Evolutionary conservation across 2,329 filamentous ascomycete genomes (phyloP).

Genomic region (Claviceps cyperi): DNA sequence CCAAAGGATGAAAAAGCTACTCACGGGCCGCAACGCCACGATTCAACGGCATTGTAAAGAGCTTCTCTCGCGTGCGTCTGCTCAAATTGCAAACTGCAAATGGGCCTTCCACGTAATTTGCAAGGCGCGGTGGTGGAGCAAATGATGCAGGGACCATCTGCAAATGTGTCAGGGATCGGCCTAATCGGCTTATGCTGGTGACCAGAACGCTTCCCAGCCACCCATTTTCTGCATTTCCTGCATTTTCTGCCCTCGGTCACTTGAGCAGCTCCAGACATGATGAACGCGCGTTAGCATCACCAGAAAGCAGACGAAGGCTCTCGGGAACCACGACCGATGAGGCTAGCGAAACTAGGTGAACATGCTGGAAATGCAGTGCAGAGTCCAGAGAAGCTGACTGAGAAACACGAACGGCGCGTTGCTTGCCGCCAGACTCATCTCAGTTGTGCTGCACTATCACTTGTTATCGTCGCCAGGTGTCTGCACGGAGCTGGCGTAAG

Average conservation of each 20-base stretch:
- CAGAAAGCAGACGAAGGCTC: background rate
- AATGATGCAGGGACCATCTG: background rate
- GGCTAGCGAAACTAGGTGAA: background rate
- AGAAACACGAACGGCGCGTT: no score
- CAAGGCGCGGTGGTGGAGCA: no score
- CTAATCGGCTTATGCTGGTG: background rate
- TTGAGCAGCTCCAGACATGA: background rate
- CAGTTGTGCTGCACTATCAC: slow-evolving; percentile 9
- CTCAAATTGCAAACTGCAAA: background rate
- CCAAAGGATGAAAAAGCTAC: background rate
- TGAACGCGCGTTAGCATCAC: slow-evolving; percentile 1
- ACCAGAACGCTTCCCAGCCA: background rate
- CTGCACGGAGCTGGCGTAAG: slow-evolving; percentile 10
- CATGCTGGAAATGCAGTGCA: background rate
- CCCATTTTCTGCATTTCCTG: background rate
- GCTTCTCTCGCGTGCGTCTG: background rate
- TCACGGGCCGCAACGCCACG: background rate
- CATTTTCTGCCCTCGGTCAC: background rate
- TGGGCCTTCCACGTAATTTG: no score
- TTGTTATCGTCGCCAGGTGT: slow-evolving; percentile 14
- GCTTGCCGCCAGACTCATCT: background rate
- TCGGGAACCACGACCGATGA: background rate
- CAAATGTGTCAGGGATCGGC: background rate
- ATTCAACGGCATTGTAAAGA: background rate
- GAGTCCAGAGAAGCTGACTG: background rate